Base-by-base conservation (phyloP, 768 basidiomycete species). In the Russula brevipes region DNA sequence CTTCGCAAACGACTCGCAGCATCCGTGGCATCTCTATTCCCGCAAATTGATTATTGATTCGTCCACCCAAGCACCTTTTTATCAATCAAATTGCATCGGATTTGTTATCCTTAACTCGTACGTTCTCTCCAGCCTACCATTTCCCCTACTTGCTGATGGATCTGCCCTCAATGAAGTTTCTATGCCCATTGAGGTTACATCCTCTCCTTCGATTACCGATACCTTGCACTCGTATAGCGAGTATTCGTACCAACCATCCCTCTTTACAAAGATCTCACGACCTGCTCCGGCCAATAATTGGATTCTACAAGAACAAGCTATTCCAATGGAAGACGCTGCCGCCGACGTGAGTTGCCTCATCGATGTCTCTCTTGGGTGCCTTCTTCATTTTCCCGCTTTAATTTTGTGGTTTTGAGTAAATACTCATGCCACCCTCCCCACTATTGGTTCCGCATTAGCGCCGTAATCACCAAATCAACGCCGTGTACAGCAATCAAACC, bases 181-280 rank as follows among this genome's bases (percentile, higher is more conserved):
- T 66, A 88, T 88, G 85, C 83, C 82, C 81, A 80, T 82, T 77
- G 80, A 81, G 80, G 83, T 85, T 76, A 80, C 83, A 80, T 75
- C 81, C 70, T 72, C 78, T 60, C 68, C 68, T 77, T 77, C 81
- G 66, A 77, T 76, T 61, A 69, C 72, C 64, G 76, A 76, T 69
- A 73, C 68, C 69, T 77, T 76, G 73, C 74, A 71, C 70, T 70
- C 70, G 64, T 70, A 65, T 56, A 65, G 63, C 67, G 67, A 73
- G 61, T 74, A 75, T 72, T 71, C 76, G 66, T 52, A 45, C 66
- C 47, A 57, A 63, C 69, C 76, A 59, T 69, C 73, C 57, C 72
- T 76, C 44, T 71, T 75, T 60, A 75, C 74, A 70, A 71, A 70
- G 68, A 72, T 30, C 56, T 54, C 70, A 66, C 59, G 60, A 63